Base-by-base conservation (phyloP, 495 filamentous ascomycete genomes). In the Talaromyces borbonicus region DNA sequence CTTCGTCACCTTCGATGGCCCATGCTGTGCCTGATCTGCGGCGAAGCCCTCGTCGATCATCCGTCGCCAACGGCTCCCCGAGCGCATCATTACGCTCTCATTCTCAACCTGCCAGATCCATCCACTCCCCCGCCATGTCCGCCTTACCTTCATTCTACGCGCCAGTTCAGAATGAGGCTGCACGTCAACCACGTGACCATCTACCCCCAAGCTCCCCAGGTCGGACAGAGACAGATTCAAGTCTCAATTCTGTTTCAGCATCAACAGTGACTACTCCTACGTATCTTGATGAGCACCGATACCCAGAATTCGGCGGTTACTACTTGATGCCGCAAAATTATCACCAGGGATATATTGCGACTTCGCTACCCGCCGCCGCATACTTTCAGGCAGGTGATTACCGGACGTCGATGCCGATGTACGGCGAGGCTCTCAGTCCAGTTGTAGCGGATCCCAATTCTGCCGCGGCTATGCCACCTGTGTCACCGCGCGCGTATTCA, bases 281-380 rank as follows among this genome's bases (percentile, higher is more conserved):
- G 11, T 67, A 68, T 24, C 53, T 67, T 43, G 73, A 76, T 40
- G 70, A 78, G 51, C 60, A 57, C 45, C 51, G 67, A 44, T 46
- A 65, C 27, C 73, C 78, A 47, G 80, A 84, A 52, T 81, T 84
- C 58, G 62, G 83, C 49, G 79, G 80, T 0, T 81, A 80, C 55
- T 85, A 83, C 52, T 62, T 83, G 38, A 71, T 79, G 45, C 50
- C 72, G n/a, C 70, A 71, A 27, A 43, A 63, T 5, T 71, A 68
- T 44, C 63, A 71, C 31, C 74, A 74, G 16, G 65, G 65, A 20
- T 52, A 63, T 18, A 61, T 64, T 50, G 42, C 74, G 26, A 61
- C 68, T 2, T 64, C 65, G n/a, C 50, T 76, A 15, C 62, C 75
- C 1, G 42, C 68, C 1, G 68, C 67, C 31, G 69, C 64, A 25